Evolutionary conservation across 805 yeast species (phyloP).

Genomic region (Candida silvatica): DNA sequence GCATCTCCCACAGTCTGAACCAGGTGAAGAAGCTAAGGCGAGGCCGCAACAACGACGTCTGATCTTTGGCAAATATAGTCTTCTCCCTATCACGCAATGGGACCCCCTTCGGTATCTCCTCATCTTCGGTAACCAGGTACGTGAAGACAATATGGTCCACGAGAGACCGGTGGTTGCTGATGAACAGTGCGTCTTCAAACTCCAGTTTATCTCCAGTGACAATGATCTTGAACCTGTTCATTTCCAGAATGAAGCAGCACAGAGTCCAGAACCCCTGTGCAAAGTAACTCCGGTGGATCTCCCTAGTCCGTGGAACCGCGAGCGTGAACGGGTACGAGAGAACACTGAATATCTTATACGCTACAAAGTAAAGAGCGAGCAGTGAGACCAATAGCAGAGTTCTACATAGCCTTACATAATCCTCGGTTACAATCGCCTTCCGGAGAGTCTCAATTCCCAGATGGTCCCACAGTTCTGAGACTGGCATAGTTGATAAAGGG

Average conservation of each 20-base stretch:
- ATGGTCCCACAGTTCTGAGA: constrained; percentile 4
- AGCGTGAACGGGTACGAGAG: constrained; percentile 11
- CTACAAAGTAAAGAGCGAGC: constrained; percentile 10
- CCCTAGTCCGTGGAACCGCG: constrained; percentile 15
- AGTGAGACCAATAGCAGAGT: constrained; percentile 15
- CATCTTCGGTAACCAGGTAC: constrained; percentile 26
- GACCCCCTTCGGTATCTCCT: constrained; percentile 3
- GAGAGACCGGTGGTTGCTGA: constrained; percentile 59
- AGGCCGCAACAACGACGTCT: constrained; percentile 27
- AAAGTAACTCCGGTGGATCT: constrained; percentile 13
- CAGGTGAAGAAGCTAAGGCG: constrained; percentile 58
- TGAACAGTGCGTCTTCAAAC: constrained; percentile 26
- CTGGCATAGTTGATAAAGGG: not conserved
- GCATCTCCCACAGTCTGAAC: constrained; percentile 58
- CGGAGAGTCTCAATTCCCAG: constrained; percentile 5
- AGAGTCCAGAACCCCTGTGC: constrained; percentile 26
- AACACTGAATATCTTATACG: constrained; percentile 10
- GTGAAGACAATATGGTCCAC: constrained; percentile 55
- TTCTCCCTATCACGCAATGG: constrained; percentile 3
- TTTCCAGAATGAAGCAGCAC: constrained; percentile 22
- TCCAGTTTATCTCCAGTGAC: constrained; percentile 36
- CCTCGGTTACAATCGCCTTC: constrained; percentile 1
- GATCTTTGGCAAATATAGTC: constrained; percentile 17
- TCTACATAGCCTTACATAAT: constrained; percentile 9
- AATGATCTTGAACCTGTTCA: constrained; percentile 29